Evolutionary conservation across 352 stramenopile species (phyloP), one percentile per base, ranked within the genome.

Genomic region (Pythium angustatum): DNA sequence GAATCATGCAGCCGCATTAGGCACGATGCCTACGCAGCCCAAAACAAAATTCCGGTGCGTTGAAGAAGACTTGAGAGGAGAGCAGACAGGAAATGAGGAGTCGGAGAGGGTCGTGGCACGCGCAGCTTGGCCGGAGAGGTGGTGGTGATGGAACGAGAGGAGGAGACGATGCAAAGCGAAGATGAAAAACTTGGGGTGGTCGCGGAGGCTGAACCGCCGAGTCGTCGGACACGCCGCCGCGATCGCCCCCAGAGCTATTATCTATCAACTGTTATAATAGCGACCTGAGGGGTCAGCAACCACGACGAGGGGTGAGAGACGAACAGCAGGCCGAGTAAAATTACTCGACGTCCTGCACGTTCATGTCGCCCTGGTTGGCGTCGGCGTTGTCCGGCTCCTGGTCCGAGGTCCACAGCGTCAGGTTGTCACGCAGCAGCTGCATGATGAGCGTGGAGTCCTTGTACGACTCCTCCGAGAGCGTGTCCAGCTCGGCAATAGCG

Each of bases 371-470:
- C 66, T 98, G 92, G 65, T 97, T 96, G 66, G 88, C 91, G 44
- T 93, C 81, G 47, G 95, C 94, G 49, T 78, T 88, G 71, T 90
- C 81, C 8, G 81, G 78, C 60, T 97, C 93, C 73, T 98, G 96
- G 77, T 99, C 97, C 57, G 86, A 98, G 28, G 97, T 99, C 97
- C 97, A 99, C 50, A 99, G 81, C 21, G 97, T 99, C 41, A 99
- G 83, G 93, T 99, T 99, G 85, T 99, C 97, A 63, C 98, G 92
- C 57, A 99, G 84, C 60, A 99, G 81, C 88, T 99, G 98, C 97
- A 99, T 99, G 79, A 99, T 99, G 52, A 99, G 83, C 38, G 97
- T 99, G 40, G 90, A 98, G 79, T 99, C 98, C 91, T 99, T 99
- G 91, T 99, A 99, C 47, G 85, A 97, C 79, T 99, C 97, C 70